These are phyloP conservation scores for Wickerhamiella infanticola DNA, from an alignment of 1,139 yeast genomes.

Conservation along the genomic window DNA sequence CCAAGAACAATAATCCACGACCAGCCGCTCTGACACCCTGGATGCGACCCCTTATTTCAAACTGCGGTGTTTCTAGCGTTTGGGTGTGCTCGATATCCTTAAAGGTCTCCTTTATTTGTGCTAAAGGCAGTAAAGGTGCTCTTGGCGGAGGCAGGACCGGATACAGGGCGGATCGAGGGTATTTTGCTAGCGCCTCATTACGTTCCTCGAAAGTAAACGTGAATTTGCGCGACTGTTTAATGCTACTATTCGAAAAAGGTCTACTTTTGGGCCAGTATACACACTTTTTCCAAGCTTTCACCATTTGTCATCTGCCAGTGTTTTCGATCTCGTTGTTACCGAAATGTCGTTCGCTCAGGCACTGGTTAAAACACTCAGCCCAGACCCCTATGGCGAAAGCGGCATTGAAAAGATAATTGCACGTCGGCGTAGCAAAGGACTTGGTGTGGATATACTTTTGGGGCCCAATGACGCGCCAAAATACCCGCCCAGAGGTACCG, in stretches of 20 bases:
- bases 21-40: slow-evolving; percentile 44
- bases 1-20: slow-evolving; percentile 51
- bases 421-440: not conserved
- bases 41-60: slow-evolving; percentile 34
- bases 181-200: slow-evolving; percentile 5
- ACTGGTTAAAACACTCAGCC: not conserved
- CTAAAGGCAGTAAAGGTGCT: not conserved
- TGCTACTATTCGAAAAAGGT: not conserved
- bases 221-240: slow-evolving; percentile 2
- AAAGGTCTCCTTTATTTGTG: slow-evolving; percentile 4
- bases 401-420: not conserved
- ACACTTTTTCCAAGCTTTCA: not conserved
- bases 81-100: slow-evolving; percentile 9
- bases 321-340: not conserved
- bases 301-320: not conserved
- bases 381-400: not conserved
- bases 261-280: not conserved
- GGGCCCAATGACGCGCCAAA: not conserved
- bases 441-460: not conserved
- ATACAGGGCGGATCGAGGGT: slow-evolving; percentile 8
- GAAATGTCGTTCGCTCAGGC: slow-evolving; percentile 1
- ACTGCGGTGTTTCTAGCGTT: slow-evolving; percentile 3
- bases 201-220: slow-evolving; percentile 11
- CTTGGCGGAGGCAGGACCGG: not conserved
- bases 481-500: not conserved